Percentiles rank a stretch among this genome's conserved stretches.
phyloP scores from a whole-genome alignment of 805 yeast species.

The Cyberlindnera lachancei region DNA sequence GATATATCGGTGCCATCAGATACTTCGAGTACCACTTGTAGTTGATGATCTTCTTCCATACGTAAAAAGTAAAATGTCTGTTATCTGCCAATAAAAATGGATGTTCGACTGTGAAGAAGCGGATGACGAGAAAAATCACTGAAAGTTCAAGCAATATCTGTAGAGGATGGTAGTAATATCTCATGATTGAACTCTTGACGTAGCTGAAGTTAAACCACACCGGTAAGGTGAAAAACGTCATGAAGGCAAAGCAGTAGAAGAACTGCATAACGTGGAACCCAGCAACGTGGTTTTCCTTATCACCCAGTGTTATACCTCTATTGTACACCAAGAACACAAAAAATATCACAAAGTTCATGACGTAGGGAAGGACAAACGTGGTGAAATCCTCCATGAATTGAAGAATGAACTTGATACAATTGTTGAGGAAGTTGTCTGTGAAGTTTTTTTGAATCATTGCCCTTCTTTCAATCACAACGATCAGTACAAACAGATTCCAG shows the following conservation, averaged over 20 bases:
- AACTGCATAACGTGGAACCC: slow-evolving; percentile 73
- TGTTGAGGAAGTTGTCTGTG: slow-evolving; percentile 29
- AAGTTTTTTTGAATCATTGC: slow-evolving; percentile 35
- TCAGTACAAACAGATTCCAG: slow-evolving; percentile 66
- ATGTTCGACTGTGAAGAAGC: slow-evolving; percentile 66
- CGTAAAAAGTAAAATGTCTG: slow-evolving; percentile 86
- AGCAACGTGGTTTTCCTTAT: slow-evolving; percentile 73
- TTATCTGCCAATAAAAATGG: slow-evolving; percentile 92
- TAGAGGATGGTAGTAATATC: slow-evolving; percentile 24
- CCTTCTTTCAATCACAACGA: slow-evolving; percentile 44
- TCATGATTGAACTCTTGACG: slow-evolving; percentile 30
- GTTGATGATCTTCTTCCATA: slow-evolving; percentile 62
- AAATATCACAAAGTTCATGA: slow-evolving; percentile 45
- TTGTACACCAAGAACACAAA: slow-evolving; percentile 52
- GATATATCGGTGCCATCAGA: slow-evolving; percentile 61
- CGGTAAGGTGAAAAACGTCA: slow-evolving; percentile 63
- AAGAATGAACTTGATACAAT: slow-evolving; percentile 31
- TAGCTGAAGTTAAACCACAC: slow-evolving; percentile 50
- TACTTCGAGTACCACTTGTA: slow-evolving; percentile 38
- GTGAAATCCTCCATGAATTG: slow-evolving; percentile 29
- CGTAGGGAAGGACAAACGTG: slow-evolving; percentile 39
- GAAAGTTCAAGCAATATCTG: slow-evolving; percentile 24
- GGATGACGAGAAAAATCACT: slow-evolving; percentile 38
- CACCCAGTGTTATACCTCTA: slow-evolving; percentile 88
- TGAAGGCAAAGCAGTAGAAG: slow-evolving; percentile 66